phyloP scores from a whole-genome alignment of 768 basidiomycete genomes.

The Amanita rimosa region DNA sequence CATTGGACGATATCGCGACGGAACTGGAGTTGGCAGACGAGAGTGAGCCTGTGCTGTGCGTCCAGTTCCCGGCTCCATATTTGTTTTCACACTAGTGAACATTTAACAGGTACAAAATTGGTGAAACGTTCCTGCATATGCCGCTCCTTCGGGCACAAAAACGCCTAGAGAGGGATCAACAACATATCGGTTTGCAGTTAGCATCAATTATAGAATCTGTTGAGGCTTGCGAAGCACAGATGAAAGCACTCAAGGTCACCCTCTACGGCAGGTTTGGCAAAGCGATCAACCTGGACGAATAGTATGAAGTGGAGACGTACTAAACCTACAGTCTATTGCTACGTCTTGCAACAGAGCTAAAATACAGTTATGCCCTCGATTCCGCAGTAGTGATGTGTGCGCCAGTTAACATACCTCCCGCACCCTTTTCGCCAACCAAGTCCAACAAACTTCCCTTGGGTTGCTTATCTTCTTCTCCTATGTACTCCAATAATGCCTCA shows the following conservation, averaged over 20 bases:
- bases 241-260: slow-evolving; percentile 71
- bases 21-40: slow-evolving; percentile 90
- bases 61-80: slow-evolving; percentile 1
- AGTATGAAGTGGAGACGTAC: not conserved
- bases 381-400: not conserved
- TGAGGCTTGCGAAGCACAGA: slow-evolving; percentile 58
- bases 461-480: slow-evolving; percentile 54
- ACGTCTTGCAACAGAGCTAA: not conserved
- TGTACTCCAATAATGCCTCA: slow-evolving; percentile 51
- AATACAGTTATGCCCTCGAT: not conserved
- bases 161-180: slow-evolving; percentile 62
- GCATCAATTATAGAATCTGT: slow-evolving; percentile 35
- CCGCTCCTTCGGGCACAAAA: slow-evolving; percentile 55
- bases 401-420: slow-evolving; percentile 7
- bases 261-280: slow-evolving; percentile 89
- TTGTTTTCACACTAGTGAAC: not conserved
- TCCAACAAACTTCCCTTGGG: slow-evolving; percentile 54
- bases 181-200: slow-evolving; percentile 44
- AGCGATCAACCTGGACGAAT: slow-evolving; percentile 89
- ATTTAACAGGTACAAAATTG: slow-evolving; percentile 69
- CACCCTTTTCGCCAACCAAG: slow-evolving; percentile 35
- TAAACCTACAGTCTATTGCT: not conserved
- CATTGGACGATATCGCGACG: slow-evolving; percentile 77
- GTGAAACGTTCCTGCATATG: slow-evolving; percentile 82
- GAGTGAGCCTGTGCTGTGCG: slow-evolving; percentile 68